These are phyloP conservation scores for Phytopythium kandeliae DNA, from an alignment of 352 stramenopile species.

Conservation along the genomic window DNA sequence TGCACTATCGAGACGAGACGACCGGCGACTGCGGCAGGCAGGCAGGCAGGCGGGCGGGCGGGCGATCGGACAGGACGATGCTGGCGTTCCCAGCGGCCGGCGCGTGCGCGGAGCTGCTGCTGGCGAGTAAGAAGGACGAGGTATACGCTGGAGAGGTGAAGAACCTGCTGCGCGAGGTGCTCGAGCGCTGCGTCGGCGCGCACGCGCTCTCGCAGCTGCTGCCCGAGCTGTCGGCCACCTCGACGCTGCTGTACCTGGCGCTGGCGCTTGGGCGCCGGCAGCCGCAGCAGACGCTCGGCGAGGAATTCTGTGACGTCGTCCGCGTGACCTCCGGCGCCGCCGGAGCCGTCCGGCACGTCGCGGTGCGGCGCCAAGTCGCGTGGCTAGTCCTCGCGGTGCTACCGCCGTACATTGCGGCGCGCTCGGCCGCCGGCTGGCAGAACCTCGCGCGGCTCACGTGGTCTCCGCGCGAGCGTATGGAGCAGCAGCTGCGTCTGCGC, in stretches of 20 bases:
- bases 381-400: conserved; percentile 59
- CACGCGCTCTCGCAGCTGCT: conserved; percentile 77
- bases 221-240: conserved; percentile 58
- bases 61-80: too few relatives aligned
- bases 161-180: conserved; percentile 65
- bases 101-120: conserved; percentile 66
- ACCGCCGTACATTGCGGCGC: conserved; percentile 48
- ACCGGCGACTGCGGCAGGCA: too few relatives aligned
- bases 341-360: conserved; percentile 22
- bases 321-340: conserved; percentile 31
- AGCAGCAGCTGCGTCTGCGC: conserved; percentile 59
- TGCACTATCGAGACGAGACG: too few relatives aligned
- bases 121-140: conserved; percentile 65
- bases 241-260: conserved; percentile 63
- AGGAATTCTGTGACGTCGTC: conserved; percentile 85
- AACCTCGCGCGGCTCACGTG: conserved; percentile 56
- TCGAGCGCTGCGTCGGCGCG: conserved; percentile 60
- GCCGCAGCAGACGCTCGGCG: conserved; percentile 77
- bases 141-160: conserved; percentile 72
- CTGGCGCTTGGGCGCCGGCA: conserved; percentile 46
- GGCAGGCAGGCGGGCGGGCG: too few relatives aligned
- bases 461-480: conserved; percentile 72
- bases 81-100: conserved; percentile 47
- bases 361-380: conserved; percentile 28
- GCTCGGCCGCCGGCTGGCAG: conserved; percentile 68